Conservation (phyloP, 2,329 filamentous ascomycete genomes). For the Pseudocercospora musae region DNA sequence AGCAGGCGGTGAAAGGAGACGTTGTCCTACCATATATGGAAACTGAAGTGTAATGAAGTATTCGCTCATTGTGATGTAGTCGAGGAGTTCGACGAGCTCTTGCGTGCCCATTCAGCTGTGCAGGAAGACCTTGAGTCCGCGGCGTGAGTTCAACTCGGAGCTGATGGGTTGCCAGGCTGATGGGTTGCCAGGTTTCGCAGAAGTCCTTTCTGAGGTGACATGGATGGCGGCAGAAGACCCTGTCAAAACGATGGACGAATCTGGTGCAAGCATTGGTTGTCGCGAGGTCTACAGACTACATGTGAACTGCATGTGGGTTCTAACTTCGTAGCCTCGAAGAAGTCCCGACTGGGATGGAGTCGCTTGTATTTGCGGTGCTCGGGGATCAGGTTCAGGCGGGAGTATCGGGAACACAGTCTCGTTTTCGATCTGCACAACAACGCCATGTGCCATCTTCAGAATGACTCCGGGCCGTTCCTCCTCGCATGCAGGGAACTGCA, state of each 20-base stretch:
- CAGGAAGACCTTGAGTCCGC: constrained; percentile 12
- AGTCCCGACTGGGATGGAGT: neutral
- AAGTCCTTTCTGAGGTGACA: constrained; percentile 2
- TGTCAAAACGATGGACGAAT: neutral
- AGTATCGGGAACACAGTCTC: neutral
- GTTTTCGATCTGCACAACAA: neutral
- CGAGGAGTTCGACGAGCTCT: neutral
- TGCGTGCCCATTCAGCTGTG: constrained; percentile 7
- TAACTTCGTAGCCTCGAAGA: neutral
- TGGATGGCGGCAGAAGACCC: neutral
- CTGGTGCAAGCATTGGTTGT: neutral
- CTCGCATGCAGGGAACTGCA: neutral
- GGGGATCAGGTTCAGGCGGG: constrained; percentile 1
- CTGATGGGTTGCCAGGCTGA: constrained; percentile 9
- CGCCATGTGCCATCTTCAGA: neutral
- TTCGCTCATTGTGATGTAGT: constrained; percentile 16
- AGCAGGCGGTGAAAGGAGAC: constrained; percentile 38
- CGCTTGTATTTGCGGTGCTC: neutral
- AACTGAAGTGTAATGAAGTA: constrained; percentile 2
- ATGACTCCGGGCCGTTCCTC: neutral
- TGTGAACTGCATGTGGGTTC: constrained; percentile 1
- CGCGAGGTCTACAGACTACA: neutral
- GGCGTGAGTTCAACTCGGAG: constrained; percentile 5
- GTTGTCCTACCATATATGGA: constrained; percentile 28
- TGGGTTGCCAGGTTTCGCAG: constrained; percentile 10